A percentile compares a stretch with the other conserved stretches of the same genome.
Evolutionary conservation across 116 monocot genomes (phyloP).

Genomic region (Dioscorea cayenensis): DNA sequence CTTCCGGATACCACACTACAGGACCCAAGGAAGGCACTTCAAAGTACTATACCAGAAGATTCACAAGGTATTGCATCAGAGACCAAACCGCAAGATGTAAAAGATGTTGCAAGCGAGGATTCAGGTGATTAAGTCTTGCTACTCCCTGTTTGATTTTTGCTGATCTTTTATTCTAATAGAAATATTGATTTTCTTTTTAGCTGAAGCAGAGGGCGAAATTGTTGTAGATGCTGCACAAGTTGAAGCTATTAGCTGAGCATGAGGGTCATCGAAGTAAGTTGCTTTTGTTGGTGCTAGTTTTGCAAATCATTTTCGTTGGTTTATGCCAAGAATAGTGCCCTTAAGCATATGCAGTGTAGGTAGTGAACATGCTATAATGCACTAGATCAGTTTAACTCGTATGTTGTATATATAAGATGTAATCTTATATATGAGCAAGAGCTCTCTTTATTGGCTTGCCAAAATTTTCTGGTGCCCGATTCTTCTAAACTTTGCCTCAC

Average conservation of each 20-base stretch:
- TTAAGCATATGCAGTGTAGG: neutral
- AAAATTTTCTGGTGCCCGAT: too few species aligned
- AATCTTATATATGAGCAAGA: neutral
- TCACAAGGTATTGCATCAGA: neutral
- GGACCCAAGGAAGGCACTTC: neutral
- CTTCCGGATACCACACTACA: neutral
- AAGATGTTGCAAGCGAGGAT: neutral
- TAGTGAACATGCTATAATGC: neutral
- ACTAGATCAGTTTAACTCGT: neutral
- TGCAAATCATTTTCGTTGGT: neutral
- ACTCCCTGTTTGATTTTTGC: neutral
- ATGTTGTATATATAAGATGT: conserved; percentile 4
- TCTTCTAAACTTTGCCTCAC: too few species aligned
- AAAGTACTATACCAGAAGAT: neutral
- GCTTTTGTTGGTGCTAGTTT: neutral
- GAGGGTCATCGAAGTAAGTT: neutral
- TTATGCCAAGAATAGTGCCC: neutral
- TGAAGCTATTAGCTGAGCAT: neutral
- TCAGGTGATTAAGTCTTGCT: neutral
- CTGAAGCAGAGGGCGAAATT: neutral
- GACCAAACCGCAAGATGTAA: neutral
- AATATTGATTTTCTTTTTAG: neutral
- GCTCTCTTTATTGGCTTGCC: conserved; percentile 6
- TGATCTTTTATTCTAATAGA: neutral
- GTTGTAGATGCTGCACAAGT: neutral